Conservation (phyloP, 1,284 basidiomycete genomes). For the Papiliotrema fonsecae region DNA sequence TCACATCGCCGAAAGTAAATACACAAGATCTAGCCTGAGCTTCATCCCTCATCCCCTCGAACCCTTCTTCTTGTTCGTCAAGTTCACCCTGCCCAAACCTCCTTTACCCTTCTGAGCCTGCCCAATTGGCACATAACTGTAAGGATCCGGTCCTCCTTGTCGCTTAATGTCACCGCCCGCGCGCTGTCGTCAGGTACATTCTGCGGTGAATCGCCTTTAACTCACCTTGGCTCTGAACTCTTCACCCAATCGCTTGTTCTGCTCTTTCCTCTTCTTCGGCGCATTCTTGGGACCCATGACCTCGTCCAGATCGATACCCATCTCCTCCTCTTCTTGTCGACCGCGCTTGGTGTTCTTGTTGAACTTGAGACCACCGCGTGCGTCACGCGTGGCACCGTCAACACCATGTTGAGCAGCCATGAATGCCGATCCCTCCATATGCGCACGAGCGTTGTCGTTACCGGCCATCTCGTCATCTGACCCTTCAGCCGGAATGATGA, state of each 20-base stretch:
- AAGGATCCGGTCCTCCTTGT: slow-evolving; percentile 75
- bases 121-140: slow-evolving; percentile 79
- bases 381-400: slow-evolving; percentile 82
- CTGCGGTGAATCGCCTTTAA: not conserved
- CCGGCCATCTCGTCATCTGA: slow-evolving; percentile 49
- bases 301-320: slow-evolving; percentile 50
- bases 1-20: no score
- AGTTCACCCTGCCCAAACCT: slow-evolving; percentile 24
- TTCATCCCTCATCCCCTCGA: slow-evolving; percentile 31
- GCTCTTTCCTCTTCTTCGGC: slow-evolving; percentile 52
- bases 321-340: slow-evolving; percentile 56
- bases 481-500: slow-evolving; percentile 66
- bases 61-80: slow-evolving; percentile 50
- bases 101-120: slow-evolving; percentile 55
- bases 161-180: slow-evolving; percentile 90
- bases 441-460: slow-evolving; percentile 31
- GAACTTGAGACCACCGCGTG: slow-evolving; percentile 83
- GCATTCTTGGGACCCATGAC: slow-evolving; percentile 43
- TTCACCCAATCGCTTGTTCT: slow-evolving; percentile 60
- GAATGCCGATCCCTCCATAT: slow-evolving; percentile 74
- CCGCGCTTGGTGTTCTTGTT: slow-evolving; percentile 95
- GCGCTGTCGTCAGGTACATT: slow-evolving; percentile 55
- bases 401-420: slow-evolving; percentile 69
- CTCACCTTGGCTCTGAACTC: slow-evolving; percentile 76
- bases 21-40: no score